Conservation (phyloP, 2,329 filamentous ascomycete species). For the Leptographium radiaticola region DNA sequence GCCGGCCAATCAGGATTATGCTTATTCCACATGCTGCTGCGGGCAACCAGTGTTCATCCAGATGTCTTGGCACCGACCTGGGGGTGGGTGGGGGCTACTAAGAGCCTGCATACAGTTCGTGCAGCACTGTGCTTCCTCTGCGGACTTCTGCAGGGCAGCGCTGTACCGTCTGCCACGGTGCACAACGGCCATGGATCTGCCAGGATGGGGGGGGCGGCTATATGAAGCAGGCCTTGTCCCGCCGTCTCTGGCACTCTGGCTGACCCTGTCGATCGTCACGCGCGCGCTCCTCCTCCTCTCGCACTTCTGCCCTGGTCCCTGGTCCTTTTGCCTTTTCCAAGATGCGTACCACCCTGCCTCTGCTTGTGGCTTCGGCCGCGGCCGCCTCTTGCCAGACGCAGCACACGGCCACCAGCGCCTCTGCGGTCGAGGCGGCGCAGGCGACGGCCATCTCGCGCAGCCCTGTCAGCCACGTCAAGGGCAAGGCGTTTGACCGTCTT, state of each 20-base stretch:
- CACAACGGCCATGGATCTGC: not conserved
- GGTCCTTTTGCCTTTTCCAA: not conserved
- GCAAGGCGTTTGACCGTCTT: slow-evolving; percentile 60
- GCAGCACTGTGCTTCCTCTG: no score
- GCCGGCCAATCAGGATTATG: slow-evolving; percentile 1
- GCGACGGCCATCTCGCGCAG: slow-evolving; percentile 48
- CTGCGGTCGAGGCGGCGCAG: slow-evolving; percentile 39
- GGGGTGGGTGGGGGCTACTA: not conserved
- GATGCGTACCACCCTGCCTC: slow-evolving; percentile 6
- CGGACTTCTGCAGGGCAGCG: no score
- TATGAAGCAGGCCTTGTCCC: not conserved
- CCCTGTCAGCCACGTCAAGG: slow-evolving; percentile 51
- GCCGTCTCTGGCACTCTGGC: not conserved
- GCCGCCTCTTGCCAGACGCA: slow-evolving; percentile 7
- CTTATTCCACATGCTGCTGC: slow-evolving; percentile 2
- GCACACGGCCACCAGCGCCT: slow-evolving; percentile 38
- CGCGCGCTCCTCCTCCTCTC: not conserved
- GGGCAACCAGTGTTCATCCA: not conserved
- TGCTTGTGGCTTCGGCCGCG: slow-evolving; percentile 9
- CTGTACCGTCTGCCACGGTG: no score
- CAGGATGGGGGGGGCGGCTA: not conserved
- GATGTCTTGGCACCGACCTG: not conserved
- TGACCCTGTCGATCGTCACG: not conserved
- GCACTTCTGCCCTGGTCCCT: not conserved
- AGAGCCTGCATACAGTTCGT: no score